These are phyloP conservation scores for Pelargonium nanum DNA, from an alignment of 345 rosid species.

Conservation along the genomic window DNA sequence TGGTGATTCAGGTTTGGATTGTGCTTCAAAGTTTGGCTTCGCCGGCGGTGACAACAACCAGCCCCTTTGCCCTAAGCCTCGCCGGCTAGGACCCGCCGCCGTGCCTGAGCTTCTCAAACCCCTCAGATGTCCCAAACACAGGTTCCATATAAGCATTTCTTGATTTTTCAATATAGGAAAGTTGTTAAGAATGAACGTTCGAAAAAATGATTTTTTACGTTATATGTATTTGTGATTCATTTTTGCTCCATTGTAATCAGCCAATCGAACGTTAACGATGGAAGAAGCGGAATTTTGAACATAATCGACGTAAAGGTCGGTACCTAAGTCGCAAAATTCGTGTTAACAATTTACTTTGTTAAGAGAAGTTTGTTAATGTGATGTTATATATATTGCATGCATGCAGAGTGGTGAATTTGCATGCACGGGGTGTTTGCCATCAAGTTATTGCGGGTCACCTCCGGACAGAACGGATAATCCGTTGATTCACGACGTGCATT, in stretches of 20 bases:
- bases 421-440: constrained; percentile 32
- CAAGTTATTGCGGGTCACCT: constrained; percentile 51
- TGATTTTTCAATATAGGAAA: too few relatives aligned
- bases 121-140: constrained; percentile 39
- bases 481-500: constrained; percentile 44
- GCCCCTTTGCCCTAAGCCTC: constrained; percentile 62
- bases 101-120: constrained; percentile 54
- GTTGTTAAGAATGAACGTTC: too few relatives aligned
- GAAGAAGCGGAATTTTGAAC: constrained; percentile 28
- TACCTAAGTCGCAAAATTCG: too few relatives aligned
- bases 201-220: too few relatives aligned
- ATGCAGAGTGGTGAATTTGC: constrained; percentile 18
- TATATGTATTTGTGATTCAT: background rate
- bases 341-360: too few relatives aligned
- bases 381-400: constrained; percentile 17
- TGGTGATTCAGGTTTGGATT: constrained; percentile 18
- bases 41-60: constrained; percentile 15
- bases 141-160: constrained; percentile 7
- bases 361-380: too few relatives aligned
- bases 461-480: constrained; percentile 59
- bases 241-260: constrained; percentile 16
- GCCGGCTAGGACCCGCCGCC: constrained; percentile 31
- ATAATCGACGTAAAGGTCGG: constrained; percentile 36
- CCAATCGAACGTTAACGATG: constrained; percentile 26
- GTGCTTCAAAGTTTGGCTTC: too few relatives aligned